Percentiles rank a stretch among this genome's conserved stretches.
These are phyloP conservation scores for Pythium sukuiense DNA, from an alignment of 352 stramenopile genomes.

Conservation along the genomic window DNA sequence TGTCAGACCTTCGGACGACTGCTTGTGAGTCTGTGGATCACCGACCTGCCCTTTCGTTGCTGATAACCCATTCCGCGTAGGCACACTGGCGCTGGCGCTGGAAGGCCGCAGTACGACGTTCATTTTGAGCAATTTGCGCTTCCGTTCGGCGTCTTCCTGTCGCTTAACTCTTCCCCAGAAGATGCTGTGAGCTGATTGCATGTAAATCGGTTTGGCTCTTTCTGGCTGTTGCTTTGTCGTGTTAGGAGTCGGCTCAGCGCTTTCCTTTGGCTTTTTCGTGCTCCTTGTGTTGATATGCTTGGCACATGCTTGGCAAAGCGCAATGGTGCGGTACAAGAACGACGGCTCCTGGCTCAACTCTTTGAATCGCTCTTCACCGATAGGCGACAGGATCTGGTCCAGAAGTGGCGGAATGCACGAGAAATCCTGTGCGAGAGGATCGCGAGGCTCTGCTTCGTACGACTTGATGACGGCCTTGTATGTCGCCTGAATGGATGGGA, in stretches of 20 bases:
- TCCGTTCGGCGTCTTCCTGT: constrained; percentile 14
- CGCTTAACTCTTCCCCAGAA: constrained; percentile 42
- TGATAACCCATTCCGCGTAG: background rate
- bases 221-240: constrained; percentile 5
- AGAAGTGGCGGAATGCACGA: constrained; percentile 19
- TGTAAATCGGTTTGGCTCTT: constrained; percentile 20
- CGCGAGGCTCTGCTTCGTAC: background rate
- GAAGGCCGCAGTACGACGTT: background rate
- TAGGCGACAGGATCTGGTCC: constrained; percentile 13
- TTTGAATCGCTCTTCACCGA: constrained; percentile 20
- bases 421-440: background rate
- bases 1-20: constrained; percentile 4
- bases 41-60: background rate
- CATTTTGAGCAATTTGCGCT: constrained; percentile 24
- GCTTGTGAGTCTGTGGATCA: background rate
- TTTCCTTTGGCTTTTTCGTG: constrained; percentile 4
- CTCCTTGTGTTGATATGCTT: constrained; percentile 14
- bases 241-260: background rate
- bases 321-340: constrained; percentile 24
- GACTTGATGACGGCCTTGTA: constrained; percentile 22
- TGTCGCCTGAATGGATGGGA: constrained; percentile 7
- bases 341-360: constrained; percentile 7
- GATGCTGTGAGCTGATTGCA: constrained; percentile 35
- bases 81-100: background rate
- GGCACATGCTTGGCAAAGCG: constrained; percentile 23